Conservation (phyloP, 306 rosid species). For the Hippophae rhamnoides region DNA sequence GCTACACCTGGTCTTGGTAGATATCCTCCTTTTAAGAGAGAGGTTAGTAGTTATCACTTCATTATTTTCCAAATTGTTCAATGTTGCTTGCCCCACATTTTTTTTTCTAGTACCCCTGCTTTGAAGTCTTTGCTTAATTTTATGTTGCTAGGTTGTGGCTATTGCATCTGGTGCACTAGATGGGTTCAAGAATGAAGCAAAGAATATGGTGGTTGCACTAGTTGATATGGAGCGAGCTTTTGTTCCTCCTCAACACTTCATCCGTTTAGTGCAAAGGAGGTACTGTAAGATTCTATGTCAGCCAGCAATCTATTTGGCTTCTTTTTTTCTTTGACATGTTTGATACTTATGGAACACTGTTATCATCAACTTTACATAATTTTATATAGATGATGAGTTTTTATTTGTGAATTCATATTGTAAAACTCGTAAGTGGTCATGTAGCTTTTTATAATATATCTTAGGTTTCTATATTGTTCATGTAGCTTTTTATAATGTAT, state of each 20-base stretch:
- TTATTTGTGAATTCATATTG: too few species aligned
- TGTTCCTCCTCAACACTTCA: constrained; percentile 2
- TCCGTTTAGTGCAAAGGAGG: not conserved
- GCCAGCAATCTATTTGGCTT: not conserved
- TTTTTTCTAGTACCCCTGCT: too few species aligned
- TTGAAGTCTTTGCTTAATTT: not conserved
- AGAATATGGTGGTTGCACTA: not conserved
- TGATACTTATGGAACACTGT: not conserved
- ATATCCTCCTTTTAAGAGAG: constrained; percentile 2
- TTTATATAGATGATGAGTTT: too few species aligned
- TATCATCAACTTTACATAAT: too few species aligned
- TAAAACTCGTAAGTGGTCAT: too few species aligned
- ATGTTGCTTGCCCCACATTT: too few species aligned
- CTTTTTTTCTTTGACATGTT: not conserved
- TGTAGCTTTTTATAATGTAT: too few species aligned
- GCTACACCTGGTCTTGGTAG: not conserved
- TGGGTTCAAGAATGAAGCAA: not conserved
- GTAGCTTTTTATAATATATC: too few species aligned
- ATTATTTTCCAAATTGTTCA: too few species aligned
- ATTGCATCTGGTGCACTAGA: not conserved
- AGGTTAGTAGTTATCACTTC: not conserved
- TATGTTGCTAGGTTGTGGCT: not conserved
- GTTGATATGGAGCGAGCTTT: not conserved
- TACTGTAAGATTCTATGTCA: not conserved
- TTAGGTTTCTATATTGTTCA: too few species aligned